These are phyloP conservation scores for Auxenochlorella pyrenoidosa DNA, from an alignment of 139 green algal genomes.

Conservation along the genomic window DNA sequence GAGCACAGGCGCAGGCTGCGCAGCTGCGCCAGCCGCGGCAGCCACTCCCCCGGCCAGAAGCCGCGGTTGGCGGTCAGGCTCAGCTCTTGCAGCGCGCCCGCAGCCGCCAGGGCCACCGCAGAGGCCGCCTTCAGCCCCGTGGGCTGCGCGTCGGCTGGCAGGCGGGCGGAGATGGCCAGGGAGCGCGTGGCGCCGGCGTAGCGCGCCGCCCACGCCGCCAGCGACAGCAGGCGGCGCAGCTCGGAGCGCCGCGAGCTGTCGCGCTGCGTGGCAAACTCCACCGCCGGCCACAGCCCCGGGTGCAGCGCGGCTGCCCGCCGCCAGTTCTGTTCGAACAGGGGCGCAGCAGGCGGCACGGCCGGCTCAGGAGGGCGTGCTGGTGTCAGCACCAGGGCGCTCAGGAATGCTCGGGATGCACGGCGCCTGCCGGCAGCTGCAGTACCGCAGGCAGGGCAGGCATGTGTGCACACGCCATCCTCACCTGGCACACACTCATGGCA, in stretches of 20 bases:
- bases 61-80: constrained; percentile 15
- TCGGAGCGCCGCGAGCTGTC: constrained; percentile 17
- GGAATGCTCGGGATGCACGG: too few relatives aligned
- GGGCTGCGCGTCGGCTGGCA: constrained; percentile 13
- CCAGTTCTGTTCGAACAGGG: neutral
- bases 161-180: neutral
- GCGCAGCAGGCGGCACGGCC: neutral
- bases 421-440: too few relatives aligned
- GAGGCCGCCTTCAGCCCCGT: neutral
- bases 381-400: too few relatives aligned
- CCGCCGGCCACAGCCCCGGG: neutral
- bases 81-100: neutral
- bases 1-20: constrained; percentile 5
- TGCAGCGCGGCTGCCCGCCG: neutral
- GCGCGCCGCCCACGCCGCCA: neutral
- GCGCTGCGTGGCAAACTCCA: constrained; percentile 14
- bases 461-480: neutral
- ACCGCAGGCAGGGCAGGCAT: neutral
- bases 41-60: neutral
- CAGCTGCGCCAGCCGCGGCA: constrained; percentile 2
- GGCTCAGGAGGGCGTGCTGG: neutral
- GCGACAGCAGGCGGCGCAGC: constrained; percentile 19
- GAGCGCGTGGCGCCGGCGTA: neutral
- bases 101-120: neutral
- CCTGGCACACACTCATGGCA: neutral